phyloP scores from a whole-genome alignment of 2,329 filamentous ascomycete species.

The Alternaria postmessia region DNA sequence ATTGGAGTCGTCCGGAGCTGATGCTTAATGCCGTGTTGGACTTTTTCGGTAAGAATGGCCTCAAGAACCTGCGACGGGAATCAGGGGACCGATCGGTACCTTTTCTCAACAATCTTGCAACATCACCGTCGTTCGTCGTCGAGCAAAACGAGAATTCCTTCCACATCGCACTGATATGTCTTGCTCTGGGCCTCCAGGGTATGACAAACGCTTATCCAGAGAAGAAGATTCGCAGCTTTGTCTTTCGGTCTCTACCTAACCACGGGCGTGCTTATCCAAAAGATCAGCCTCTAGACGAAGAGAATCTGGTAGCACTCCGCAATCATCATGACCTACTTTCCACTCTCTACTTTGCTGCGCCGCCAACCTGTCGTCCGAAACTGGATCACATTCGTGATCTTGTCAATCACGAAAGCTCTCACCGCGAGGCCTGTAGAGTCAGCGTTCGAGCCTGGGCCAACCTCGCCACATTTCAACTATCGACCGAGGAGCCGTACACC shows the following conservation, averaged over 20 bases:
- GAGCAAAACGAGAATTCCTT: slow-evolving; percentile 63
- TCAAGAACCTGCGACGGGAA: slow-evolving; percentile 63
- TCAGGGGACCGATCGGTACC: slow-evolving; percentile 59
- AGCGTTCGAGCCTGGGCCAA: slow-evolving; percentile 67
- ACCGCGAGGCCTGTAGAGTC: slow-evolving; percentile 66
- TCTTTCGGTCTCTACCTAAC: slow-evolving; percentile 67
- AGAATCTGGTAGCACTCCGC: slow-evolving; percentile 65
- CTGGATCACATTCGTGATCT: slow-evolving; percentile 62
- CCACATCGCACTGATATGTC: slow-evolving; percentile 66
- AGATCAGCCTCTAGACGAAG: slow-evolving; percentile 61
- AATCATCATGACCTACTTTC: slow-evolving; percentile 70
- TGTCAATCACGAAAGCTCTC: slow-evolving; percentile 65
- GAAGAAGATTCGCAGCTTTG: slow-evolving; percentile 64
- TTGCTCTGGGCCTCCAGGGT: slow-evolving; percentile 59
- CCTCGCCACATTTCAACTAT: slow-evolving; percentile 65
- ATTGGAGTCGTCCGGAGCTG: slow-evolving; percentile 64
- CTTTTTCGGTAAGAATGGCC: slow-evolving; percentile 64
- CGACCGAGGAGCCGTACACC: slow-evolving; percentile 57
- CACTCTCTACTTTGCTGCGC: slow-evolving; percentile 66
- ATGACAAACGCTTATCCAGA: slow-evolving; percentile 58
- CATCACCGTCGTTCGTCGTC: slow-evolving; percentile 54
- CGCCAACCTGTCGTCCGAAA: slow-evolving; percentile 61
- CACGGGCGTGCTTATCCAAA: slow-evolving; percentile 68
- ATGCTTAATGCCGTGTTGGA: slow-evolving; percentile 64
- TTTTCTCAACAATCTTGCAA: slow-evolving; percentile 62